These are phyloP conservation scores for Cercospora sesami DNA, from an alignment of 2,329 filamentous ascomycete species.

Conservation along the genomic window DNA sequence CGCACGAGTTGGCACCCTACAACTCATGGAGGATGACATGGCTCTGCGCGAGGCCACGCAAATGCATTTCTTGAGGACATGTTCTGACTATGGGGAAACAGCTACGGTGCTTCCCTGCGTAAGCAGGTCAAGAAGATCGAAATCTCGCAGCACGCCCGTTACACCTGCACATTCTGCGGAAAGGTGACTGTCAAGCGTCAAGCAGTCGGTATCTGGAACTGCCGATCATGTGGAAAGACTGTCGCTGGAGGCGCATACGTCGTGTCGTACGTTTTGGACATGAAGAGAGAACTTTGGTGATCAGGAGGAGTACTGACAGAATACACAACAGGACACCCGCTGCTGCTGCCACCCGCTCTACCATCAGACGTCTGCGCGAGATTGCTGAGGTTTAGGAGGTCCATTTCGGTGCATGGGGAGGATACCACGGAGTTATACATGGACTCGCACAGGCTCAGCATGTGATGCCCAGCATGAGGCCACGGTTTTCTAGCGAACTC, in stretches of 20 bases:
- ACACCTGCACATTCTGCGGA: conserved; percentile 97
- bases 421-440: conserved; percentile 32
- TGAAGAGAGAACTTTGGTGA: not conserved
- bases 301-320: conserved; percentile 14
- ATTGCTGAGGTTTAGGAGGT: conserved; percentile 83
- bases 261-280: conserved; percentile 75
- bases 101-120: conserved; percentile 98
- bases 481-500: conserved; percentile 30
- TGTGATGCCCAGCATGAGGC: conserved; percentile 20
- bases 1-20: conserved; percentile 13
- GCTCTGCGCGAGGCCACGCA: conserved; percentile 6
- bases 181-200: conserved; percentile 78
- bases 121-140: conserved; percentile 99
- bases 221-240: conserved; percentile 92
- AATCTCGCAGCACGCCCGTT: conserved; percentile 96
- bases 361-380: conserved; percentile 94
- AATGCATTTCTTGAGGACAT: conserved; percentile 1
- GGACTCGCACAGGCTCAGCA: conserved; percentile 25
- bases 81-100: conserved; percentile 41
- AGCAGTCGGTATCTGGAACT: conserved; percentile 95
- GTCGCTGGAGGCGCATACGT: conserved; percentile 91
- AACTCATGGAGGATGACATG: not conserved
- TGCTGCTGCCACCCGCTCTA: conserved; percentile 91
- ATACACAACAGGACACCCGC: conserved; percentile 70
- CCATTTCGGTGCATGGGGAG: conserved; percentile 30